These are phyloP conservation scores for Neurospora cerealis DNA, from an alignment of 495 filamentous ascomycete genomes.

Conservation along the genomic window DNA sequence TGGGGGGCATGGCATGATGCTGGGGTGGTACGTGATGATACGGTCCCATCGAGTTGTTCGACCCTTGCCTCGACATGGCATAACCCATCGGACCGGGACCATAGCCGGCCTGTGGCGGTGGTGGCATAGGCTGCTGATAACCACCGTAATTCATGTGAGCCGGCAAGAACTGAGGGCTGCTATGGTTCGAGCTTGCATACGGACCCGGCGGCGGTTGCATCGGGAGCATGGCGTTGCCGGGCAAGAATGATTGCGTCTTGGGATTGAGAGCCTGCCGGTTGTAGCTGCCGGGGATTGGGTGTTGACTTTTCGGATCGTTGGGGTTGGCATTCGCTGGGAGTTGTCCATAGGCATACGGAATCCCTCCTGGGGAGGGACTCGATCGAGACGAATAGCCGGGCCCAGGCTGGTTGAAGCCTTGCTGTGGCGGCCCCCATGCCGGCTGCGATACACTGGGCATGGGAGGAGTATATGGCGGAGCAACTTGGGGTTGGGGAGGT, in stretches of 20 bases:
- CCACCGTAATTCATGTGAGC: conserved; percentile 32
- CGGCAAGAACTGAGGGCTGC: conserved; percentile 37
- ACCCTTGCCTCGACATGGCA: conserved; percentile 44
- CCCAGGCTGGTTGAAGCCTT: conserved; percentile 20
- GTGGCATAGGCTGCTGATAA: conserved; percentile 30
- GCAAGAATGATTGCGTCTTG: conserved; percentile 82
- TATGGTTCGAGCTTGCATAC: conserved; percentile 29
- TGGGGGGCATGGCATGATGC: conserved; percentile 18
- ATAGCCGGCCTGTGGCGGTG: conserved; percentile 22
- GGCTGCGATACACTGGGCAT: conserved; percentile 21
- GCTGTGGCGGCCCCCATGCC: conserved; percentile 5
- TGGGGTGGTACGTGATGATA: conserved; percentile 24
- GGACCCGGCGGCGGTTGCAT: conserved; percentile 26
- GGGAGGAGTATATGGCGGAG: conserved; percentile 30
- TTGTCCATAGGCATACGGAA: conserved; percentile 67
- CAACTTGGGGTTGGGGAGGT: conserved; percentile 27
- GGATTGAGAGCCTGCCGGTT: conserved; percentile 83
- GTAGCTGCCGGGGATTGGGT: conserved; percentile 74
- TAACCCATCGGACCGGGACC: conserved; percentile 22
- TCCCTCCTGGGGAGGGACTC: conserved; percentile 26
- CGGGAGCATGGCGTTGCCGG: conserved; percentile 40
- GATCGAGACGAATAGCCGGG: conserved; percentile 21
- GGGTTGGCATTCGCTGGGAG: conserved; percentile 61
- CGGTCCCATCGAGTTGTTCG: conserved; percentile 41
- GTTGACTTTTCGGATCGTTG: conserved; percentile 54